Evolutionary conservation across 2,329 filamentous ascomycete species (phyloP), one percentile per base, ranked within the genome.

Genomic region (Stylonectria norvegica): DNA sequence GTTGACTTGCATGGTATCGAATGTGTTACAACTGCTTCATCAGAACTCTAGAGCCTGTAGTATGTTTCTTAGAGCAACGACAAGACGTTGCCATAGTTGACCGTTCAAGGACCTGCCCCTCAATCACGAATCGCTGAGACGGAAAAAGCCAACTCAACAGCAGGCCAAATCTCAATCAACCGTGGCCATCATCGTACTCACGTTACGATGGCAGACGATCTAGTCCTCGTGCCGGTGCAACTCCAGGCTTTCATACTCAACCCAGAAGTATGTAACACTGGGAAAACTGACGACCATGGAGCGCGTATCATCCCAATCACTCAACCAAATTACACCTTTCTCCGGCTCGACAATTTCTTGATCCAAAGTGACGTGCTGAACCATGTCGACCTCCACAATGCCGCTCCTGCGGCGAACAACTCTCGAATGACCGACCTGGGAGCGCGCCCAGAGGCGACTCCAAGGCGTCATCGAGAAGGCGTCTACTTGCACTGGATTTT

Each of bases 261-360:
- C 31, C 33, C 33, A 14, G 36, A 36, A 1, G 56, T 63, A 20
- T 64, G 63, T 47, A 43, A 48, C 18, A n/a, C n/a, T n/a, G 47
- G 42, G 4, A 47, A 44, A 1, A 48, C 43, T 5, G 44, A 53
- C 12, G 55, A 54, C 6, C 53, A 48, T 4, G 40, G 16, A 0
- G 49, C 47, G 1, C 42, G 42, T 2, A 70, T 73, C 35, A 55
- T 53, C 1, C 69, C 70, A 19, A 65, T 72, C 31, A 65, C 62
- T 1, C 69, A 73, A 42, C 70, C 70, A 5, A 71, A 72, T 56
- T 73, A 72, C 54, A 68, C 63, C 0, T 67, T 63, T 31, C 52
- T 73, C 0, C 64, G 67, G 1, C 56, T 71, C 2, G 54, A 65
- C 10, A 52, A 59, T 19, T 48, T 58, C 23, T n/a, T 63, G 1